These are phyloP conservation scores for Rosa rugosa DNA, from an alignment of 306 rosid species.

Conservation along the genomic window DNA sequence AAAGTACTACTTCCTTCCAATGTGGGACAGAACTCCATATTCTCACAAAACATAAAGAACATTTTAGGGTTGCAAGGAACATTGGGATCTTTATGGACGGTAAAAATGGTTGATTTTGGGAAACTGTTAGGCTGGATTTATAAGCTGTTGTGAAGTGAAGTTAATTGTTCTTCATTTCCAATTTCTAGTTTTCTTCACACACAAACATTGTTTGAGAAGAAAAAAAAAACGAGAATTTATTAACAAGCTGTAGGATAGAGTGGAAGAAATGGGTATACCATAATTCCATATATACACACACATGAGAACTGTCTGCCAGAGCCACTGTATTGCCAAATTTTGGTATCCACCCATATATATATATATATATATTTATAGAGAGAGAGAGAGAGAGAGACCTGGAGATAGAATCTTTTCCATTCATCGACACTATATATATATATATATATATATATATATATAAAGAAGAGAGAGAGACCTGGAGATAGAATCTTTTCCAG, in stretches of 20 bases:
- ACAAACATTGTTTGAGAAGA: not conserved
- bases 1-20: no score
- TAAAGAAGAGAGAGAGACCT: constrained; percentile 46
- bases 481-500: constrained; percentile 88
- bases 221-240: not conserved
- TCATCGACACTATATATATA: constrained; percentile 48
- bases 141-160: not conserved
- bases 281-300: not conserved
- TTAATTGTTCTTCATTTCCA: not conserved
- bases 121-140: not conserved
- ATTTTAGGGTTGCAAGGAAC: not conserved
- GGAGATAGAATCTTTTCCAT: constrained; percentile 88
- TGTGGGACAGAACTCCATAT: not conserved
- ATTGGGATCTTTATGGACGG: not conserved
- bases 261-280: not conserved
- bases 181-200: not conserved
- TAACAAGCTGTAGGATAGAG: not conserved
- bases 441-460: not conserved
- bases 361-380: not conserved
- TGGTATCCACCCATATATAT: constrained; percentile 3
- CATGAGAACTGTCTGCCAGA: not conserved
- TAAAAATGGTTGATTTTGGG: not conserved
- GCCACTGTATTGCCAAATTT: constrained; percentile 11
- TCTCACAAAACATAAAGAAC: not conserved
- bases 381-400: constrained; percentile 52